phyloP scores from a whole-genome alignment of 176 grass and related monocot species.

The Cocos nucifera region DNA sequence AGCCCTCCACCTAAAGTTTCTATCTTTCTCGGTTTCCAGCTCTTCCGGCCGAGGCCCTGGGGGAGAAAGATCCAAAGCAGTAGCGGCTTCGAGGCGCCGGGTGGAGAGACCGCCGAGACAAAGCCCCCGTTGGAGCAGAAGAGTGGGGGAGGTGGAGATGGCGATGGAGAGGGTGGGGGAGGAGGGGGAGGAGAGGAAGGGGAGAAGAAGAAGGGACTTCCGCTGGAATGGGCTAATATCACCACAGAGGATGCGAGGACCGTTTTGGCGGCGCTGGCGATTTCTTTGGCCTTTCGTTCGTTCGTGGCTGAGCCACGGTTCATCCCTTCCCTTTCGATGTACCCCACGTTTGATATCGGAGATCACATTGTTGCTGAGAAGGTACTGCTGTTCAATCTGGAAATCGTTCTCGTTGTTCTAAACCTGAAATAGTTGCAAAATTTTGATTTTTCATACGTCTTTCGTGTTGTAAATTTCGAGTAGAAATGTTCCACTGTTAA shows the following conservation, averaged over 20 bases:
- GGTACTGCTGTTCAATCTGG: conserved; percentile 14
- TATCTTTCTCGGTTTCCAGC: conserved; percentile 6
- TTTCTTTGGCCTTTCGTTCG: conserved; percentile 65
- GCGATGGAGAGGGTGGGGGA: neutral
- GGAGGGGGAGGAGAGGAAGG: conserved; percentile 31
- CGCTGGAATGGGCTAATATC: conserved; percentile 56
- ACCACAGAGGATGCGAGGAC: conserved; percentile 75
- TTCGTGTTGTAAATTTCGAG: too few relatives aligned
- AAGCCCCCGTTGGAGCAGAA: conserved; percentile 18
- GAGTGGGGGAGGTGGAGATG: conserved; percentile 25
- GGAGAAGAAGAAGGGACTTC: conserved; percentile 32
- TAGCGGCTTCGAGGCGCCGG: conserved; percentile 9
- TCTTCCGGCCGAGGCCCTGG: conserved; percentile 6
- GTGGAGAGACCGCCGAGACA: conserved; percentile 30
- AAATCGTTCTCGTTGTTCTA: too few relatives aligned
- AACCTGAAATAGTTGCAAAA: too few relatives aligned
- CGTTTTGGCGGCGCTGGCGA: conserved; percentile 50
- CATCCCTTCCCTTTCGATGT: conserved; percentile 98
- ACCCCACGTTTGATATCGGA: conserved; percentile 66
- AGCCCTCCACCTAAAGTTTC: neutral
- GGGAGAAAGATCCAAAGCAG: conserved; percentile 8
- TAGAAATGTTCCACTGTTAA: too few relatives aligned
- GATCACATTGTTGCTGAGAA: conserved; percentile 94
- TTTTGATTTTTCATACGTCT: too few relatives aligned
- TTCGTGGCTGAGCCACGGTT: conserved; percentile 83